A percentile compares a stretch with the other conserved stretches of the same genome.
These are phyloP conservation scores for Aspergillus cristatus DNA, from an alignment of 495 filamentous ascomycete genomes.

Conservation along the genomic window DNA sequence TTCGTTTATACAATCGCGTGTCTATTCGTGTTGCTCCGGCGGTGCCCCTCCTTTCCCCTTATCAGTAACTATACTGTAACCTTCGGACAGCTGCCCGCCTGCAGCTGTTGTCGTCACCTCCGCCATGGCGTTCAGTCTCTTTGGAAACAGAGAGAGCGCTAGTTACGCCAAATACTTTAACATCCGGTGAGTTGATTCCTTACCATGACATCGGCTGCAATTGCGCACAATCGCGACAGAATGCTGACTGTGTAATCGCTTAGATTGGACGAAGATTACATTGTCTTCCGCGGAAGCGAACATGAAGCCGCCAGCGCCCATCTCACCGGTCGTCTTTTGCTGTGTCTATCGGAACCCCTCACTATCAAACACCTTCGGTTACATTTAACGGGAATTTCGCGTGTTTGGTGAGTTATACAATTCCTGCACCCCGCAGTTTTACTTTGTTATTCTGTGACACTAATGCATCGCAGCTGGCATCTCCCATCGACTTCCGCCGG, in stretches of 20 bases:
- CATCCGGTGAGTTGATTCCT: constrained; percentile 36
- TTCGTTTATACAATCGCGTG: no score
- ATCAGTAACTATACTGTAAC: no score
- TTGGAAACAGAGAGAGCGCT: constrained; percentile 36
- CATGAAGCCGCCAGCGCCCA: constrained; percentile 68
- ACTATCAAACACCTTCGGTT: constrained; percentile 65
- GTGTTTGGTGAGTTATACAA: constrained; percentile 60
- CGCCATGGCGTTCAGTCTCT: constrained; percentile 43
- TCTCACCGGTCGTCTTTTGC: constrained; percentile 63
- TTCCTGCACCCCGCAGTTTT: constrained; percentile 1
- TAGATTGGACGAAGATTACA: constrained; percentile 70
- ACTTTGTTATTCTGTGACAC: no score
- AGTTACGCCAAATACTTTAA: constrained; percentile 48
- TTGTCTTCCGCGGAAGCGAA: constrained; percentile 67
- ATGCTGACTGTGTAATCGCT: background rate
- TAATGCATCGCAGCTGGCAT: constrained; percentile 29
- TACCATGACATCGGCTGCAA: constrained; percentile 3
- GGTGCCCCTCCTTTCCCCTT: no score
- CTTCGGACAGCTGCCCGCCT: no score
- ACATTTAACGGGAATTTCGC: constrained; percentile 59
- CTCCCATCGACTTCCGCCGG: constrained; percentile 35
- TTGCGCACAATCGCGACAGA: constrained; percentile 2
- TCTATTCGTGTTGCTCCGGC: no score
- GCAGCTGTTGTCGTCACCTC: constrained; percentile 15
- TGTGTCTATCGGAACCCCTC: constrained; percentile 61